A percentile compares a stretch with the other conserved stretches of the same genome.
These are phyloP conservation scores for Postia placenta DNA, from an alignment of 768 basidiomycete species.

Conservation along the genomic window DNA sequence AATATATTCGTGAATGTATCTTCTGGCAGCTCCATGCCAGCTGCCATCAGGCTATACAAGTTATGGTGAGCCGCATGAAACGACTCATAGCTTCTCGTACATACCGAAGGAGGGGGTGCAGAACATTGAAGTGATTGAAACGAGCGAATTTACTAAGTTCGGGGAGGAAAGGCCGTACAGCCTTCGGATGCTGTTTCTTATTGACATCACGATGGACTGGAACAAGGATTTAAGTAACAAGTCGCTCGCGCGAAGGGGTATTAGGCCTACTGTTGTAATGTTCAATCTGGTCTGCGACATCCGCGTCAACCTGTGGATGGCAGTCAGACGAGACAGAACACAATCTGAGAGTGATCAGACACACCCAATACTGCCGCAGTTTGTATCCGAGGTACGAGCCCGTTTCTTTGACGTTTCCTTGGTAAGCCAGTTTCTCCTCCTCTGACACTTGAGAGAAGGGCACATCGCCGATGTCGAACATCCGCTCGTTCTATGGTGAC, in stretches of 20 bases:
- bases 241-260: neutral
- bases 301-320: constrained; percentile 51
- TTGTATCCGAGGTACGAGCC: constrained; percentile 55
- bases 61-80: neutral
- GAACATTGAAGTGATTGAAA: constrained; percentile 43
- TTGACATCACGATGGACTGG: constrained; percentile 46
- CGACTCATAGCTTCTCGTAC: neutral
- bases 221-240: neutral
- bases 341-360: too few relatives aligned
- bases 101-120: constrained; percentile 41
- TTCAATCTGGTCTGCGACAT: constrained; percentile 59
- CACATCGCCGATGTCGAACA: constrained; percentile 31
- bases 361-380: constrained; percentile 46
- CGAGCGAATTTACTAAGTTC: constrained; percentile 45
- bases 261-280: constrained; percentile 46
- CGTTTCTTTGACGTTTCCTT: constrained; percentile 28
- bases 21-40: constrained; percentile 41
- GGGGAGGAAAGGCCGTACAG: constrained; percentile 43
- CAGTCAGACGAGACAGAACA: too few relatives aligned
- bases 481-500: constrained; percentile 23
- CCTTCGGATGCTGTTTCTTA: constrained; percentile 43
- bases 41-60: constrained; percentile 31
- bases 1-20: constrained; percentile 36
- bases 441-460: constrained; percentile 26
- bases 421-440: constrained; percentile 26